phyloP scores from a whole-genome alignment of 148 eudicot genomes.

The Bassia scoparia region DNA sequence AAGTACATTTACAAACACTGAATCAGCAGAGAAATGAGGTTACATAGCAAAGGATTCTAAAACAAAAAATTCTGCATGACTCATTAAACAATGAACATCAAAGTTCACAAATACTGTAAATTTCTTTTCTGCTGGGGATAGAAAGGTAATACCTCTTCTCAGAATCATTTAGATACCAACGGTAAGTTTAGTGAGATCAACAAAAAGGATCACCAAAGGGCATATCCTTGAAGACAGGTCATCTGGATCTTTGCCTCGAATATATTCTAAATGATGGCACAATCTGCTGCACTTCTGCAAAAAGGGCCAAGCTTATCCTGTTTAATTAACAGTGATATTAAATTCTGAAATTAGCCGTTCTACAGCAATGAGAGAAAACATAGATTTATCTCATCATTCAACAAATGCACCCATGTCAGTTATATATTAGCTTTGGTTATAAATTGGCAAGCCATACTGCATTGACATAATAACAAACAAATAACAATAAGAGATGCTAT shows the following conservation, averaged over 20 bases:
- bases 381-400: background rate
- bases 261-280: constrained; percentile 61
- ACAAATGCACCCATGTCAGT: background rate
- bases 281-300: constrained; percentile 83
- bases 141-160: constrained; percentile 62
- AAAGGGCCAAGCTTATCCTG: constrained; percentile 97
- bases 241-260: constrained; percentile 83
- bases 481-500: background rate
- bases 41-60: background rate
- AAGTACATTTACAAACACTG: constrained; percentile 76
- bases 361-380: background rate
- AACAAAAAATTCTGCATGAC: background rate
- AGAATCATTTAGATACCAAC: constrained; percentile 92
- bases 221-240: constrained; percentile 72
- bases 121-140: background rate
- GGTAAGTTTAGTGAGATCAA: constrained; percentile 66
- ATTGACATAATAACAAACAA: background rate
- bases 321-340: background rate
- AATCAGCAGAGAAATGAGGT: background rate
- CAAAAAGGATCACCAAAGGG: constrained; percentile 69
- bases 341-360: background rate
- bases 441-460: background rate
- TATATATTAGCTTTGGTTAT: background rate
- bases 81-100: background rate
- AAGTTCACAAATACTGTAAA: background rate